These are phyloP conservation scores for Salix purpurea DNA, from an alignment of 345 rosid species.

Conservation along the genomic window DNA sequence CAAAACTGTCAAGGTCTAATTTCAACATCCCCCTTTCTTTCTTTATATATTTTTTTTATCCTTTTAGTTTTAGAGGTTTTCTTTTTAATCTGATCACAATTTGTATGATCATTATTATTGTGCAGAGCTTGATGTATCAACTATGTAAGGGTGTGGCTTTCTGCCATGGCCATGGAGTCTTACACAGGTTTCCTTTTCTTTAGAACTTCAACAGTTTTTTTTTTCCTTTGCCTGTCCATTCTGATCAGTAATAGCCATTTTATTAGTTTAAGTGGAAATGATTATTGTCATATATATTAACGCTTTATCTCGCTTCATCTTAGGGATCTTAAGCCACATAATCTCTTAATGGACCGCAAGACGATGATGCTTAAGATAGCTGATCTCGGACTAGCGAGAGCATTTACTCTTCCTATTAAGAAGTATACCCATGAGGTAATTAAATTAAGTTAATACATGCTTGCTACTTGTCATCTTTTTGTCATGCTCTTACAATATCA, in stretches of 20 bases:
- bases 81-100: not conserved
- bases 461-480: not conserved
- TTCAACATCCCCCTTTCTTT: not conserved
- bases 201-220: not conserved
- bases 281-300: not conserved
- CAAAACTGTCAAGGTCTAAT: constrained; percentile 45
- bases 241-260: not conserved
- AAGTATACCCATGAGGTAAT: constrained; percentile 92
- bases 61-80: not conserved
- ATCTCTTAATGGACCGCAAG: constrained; percentile 79
- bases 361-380: constrained; percentile 80
- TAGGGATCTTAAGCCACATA: constrained; percentile 98
- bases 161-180: constrained; percentile 92
- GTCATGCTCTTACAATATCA: not conserved
- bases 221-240: not conserved
- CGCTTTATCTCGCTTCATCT: not conserved
- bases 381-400: constrained; percentile 89
- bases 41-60: not conserved
- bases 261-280: not conserved
- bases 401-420: constrained; percentile 85
- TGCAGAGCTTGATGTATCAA: constrained; percentile 93
- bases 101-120: not conserved
- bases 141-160: constrained; percentile 91
- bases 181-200: constrained; percentile 58
- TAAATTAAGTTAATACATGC: not conserved